A percentile compares a stretch with the other conserved stretches of the same genome.
Evolutionary conservation across 106 monocot genomes (phyloP).

Genomic region (Apostasia ramifera): DNA sequence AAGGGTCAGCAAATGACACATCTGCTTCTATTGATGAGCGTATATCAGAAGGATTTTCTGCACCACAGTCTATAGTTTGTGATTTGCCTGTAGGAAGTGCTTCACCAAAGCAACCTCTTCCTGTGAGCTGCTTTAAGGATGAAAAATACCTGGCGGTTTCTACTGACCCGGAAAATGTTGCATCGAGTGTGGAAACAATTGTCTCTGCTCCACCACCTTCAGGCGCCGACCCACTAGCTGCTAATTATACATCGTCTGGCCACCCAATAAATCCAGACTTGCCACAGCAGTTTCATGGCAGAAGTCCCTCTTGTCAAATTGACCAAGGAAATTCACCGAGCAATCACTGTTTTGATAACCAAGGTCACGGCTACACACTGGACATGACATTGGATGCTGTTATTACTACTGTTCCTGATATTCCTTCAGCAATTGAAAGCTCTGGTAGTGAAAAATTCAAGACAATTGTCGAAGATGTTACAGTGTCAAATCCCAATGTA

Average conservation of each 20-base stretch:
- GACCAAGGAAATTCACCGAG: slow-evolving; percentile 22
- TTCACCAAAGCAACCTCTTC: slow-evolving; percentile 17
- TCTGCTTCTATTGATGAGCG: slow-evolving; percentile 17
- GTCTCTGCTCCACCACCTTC: slow-evolving; percentile 30
- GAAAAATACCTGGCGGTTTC: slow-evolving; percentile 11
- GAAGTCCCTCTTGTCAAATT: slow-evolving; percentile 23
- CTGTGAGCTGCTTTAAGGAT: slow-evolving; percentile 18
- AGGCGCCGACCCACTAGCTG: slow-evolving; percentile 21
- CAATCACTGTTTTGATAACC: slow-evolving; percentile 23
- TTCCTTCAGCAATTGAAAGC: slow-evolving; percentile 18
- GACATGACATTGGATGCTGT: slow-evolving; percentile 29
- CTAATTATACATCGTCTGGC: slow-evolving; percentile 15
- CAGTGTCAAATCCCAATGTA: slow-evolving; percentile 29
- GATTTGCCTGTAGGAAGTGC: slow-evolving; percentile 21
- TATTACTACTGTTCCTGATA: slow-evolving; percentile 18
- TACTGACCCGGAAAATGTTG: slow-evolving; percentile 17
- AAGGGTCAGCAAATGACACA: slow-evolving; percentile 24
- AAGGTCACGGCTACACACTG: slow-evolving; percentile 23
- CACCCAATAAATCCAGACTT: slow-evolving; percentile 20
- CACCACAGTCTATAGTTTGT: slow-evolving; percentile 15
- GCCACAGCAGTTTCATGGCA: slow-evolving; percentile 17
- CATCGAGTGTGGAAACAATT: slow-evolving; percentile 25
- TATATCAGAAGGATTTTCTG: slow-evolving; percentile 23
- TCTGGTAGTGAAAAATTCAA: slow-evolving; percentile 30
- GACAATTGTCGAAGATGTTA: slow-evolving; percentile 27